Evolutionary conservation across 371 early-diverging fungal species (phyloP).

Genomic region (Mortierella sp.): DNA sequence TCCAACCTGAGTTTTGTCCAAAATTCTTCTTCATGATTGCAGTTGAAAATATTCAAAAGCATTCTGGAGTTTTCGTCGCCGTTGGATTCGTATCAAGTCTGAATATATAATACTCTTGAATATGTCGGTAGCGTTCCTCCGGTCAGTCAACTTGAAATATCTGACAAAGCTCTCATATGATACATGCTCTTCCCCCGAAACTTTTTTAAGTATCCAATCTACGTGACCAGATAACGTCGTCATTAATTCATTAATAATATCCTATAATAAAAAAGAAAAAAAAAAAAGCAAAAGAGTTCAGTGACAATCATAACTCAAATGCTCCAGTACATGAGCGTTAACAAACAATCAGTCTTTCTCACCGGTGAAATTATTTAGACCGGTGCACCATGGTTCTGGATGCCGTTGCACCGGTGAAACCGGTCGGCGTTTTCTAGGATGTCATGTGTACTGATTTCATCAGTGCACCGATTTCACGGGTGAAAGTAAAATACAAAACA

Average conservation of each 20-base stretch:
- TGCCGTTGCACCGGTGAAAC: no score
- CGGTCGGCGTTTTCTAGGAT: no score
- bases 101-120: neutral
- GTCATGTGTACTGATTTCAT: no score
- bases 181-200: slow-evolving; percentile 4
- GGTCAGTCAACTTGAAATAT: neutral
- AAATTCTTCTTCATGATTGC: no score
- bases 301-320: neutral
- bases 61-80: neutral
- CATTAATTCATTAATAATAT: neutral
- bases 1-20: no score
- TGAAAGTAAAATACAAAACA: no score
- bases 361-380: no score
- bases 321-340: no score
- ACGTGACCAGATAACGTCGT: neutral
- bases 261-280: neutral
- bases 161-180: neutral
- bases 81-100: neutral
- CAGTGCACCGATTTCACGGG: no score
- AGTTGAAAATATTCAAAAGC: no score
- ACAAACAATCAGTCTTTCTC: no score
- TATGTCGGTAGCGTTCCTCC: neutral
- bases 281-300: neutral
- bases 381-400: no score
- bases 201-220: neutral